phyloP scores from a whole-genome alignment of 305 asterid species.

The Fraxinus nigra region DNA sequence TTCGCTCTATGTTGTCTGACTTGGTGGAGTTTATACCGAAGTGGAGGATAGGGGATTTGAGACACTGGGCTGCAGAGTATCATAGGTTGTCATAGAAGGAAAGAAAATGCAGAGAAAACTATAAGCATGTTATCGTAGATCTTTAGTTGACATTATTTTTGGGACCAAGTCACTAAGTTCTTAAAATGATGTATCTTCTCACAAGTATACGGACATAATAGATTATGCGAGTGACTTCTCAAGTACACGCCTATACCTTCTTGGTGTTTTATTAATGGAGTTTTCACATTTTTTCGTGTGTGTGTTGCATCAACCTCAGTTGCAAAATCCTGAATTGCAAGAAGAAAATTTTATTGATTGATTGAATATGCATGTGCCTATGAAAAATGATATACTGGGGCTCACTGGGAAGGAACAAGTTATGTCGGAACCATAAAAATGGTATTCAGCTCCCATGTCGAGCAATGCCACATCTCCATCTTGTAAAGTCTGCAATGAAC shows the following conservation, averaged over 20 bases:
- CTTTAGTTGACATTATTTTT: slow-evolving; percentile 2
- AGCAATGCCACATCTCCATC: slow-evolving; percentile 95
- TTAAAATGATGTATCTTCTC: neutral
- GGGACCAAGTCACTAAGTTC: neutral
- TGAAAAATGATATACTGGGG: slow-evolving; percentile 12
- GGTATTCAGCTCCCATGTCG: slow-evolving; percentile 97
- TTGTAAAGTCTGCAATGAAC: slow-evolving; percentile 52
- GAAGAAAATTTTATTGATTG: neutral
- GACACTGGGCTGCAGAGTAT: neutral
- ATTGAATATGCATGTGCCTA: neutral
- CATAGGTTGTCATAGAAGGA: neutral
- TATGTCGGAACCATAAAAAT: slow-evolving; percentile 95
- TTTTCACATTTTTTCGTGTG: slow-evolving; percentile 7
- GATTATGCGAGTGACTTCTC: neutral
- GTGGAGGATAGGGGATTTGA: neutral
- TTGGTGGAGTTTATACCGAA: neutral
- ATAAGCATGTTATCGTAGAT: neutral
- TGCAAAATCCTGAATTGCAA: slow-evolving; percentile 15
- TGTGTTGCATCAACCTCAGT: slow-evolving; percentile 6
- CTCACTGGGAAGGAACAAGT: slow-evolving; percentile 96
- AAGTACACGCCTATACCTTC: neutral
- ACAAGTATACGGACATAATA: neutral
- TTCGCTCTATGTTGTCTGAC: slow-evolving; percentile 5
- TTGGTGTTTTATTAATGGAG: neutral
- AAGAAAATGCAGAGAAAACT: slow-evolving; percentile 1